Base-by-base conservation (phyloP, 176 grass and related monocot species). In the Paspalum vaginatum region DNA sequence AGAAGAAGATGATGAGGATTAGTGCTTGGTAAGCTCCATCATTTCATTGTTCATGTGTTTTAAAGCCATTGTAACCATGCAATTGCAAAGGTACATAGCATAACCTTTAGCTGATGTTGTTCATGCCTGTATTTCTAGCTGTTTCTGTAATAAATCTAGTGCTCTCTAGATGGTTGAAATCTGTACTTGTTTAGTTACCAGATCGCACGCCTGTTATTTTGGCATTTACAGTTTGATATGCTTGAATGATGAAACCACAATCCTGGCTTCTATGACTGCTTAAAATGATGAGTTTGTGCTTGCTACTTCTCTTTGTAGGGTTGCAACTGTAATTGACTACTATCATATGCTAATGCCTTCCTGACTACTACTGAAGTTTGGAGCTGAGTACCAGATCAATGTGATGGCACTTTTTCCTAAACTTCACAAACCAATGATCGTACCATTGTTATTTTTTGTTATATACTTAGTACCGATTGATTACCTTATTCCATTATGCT, bases 1-100 rank as follows among this genome's bases (percentile, higher is more conserved):
- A 49, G 96, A 95, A 45, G 96, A 99, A 77, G 96, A 99, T 25
- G 93, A 97, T 40, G 96, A 99, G 88, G 93, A 99, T 62, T 99
- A 76, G 63, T 88, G 68, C 70, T 75, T 18, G 42, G 87, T 92
- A 79, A 91, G 78, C 52, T 82, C 25, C 6, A 24, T 40, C 21
- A 68, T 79, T 78, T 78, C 37, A 44, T 27, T 43, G 18, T 76
- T 81, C 9, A 18, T 78, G 51, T 83, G 47, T 79, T 66, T 71
- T 61, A 37, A 74, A 79, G 61, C 39, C 41, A 12, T 9, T 68
- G 41, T 60, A 59, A 14, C 9, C 6, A n/a, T 43, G 38, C 17
- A 17, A 61, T 81, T 10, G 43, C 21, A 52, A 25, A 70, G 55
- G 48, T 49, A 46, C 56, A 57, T 80, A 42, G 5, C 56, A 57